Conservation (phyloP, 2,329 filamentous ascomycete genomes). For the Trichoderma polysporum region DNA sequence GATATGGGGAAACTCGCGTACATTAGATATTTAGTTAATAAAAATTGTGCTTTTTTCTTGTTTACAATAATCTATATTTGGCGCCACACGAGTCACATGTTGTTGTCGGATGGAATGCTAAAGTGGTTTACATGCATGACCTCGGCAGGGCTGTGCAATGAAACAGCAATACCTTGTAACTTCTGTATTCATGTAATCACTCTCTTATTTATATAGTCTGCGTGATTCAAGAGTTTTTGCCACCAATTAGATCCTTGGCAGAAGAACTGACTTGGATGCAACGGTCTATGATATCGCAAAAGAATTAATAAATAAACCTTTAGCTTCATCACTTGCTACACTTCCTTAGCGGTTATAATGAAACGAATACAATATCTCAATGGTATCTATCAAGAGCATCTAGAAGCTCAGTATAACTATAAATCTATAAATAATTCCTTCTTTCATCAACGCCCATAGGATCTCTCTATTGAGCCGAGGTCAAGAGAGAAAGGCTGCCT, state of each 20-base stretch:
- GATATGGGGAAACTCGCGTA: too few species aligned
- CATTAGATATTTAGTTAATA: neutral
- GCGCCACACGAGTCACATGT: neutral
- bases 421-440: neutral
- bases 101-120: neutral
- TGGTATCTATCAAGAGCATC: neutral
- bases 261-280: neutral
- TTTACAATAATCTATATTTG: neutral
- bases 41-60: neutral
- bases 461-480: neutral
- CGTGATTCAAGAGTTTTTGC: neutral
- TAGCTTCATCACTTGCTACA: too few species aligned
- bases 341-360: neutral
- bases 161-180: neutral
- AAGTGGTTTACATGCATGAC: neutral
- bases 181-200: neutral
- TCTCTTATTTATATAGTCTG: neutral
- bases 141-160: neutral
- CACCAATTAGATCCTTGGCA: neutral
- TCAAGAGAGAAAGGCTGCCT: neutral
- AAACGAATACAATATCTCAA: neutral
- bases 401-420: neutral
- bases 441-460: neutral
- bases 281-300: neutral
- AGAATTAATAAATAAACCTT: neutral